Percentiles rank a stretch among this genome's conserved stretches.
Evolutionary conservation across 73 alveolate genomes (phyloP).

Genomic region (Tetrahymena elliotti): DNA sequence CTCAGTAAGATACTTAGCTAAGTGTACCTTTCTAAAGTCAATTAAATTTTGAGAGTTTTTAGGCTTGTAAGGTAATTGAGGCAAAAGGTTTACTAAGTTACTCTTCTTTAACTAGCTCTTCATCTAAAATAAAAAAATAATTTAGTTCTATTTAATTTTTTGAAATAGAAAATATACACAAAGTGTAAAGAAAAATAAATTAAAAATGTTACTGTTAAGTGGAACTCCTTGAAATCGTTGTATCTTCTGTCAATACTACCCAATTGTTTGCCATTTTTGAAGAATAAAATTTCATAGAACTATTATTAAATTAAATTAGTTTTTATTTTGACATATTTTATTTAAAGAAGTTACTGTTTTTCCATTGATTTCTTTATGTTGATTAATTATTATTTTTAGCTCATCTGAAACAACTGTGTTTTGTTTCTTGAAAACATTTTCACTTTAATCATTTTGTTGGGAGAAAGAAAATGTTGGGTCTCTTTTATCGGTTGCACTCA

Average conservation of each 20-base stretch:
- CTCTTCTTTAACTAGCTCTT: neutral
- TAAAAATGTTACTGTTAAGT: neutral
- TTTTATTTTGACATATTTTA: neutral
- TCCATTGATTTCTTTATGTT: neutral
- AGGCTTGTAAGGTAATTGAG: neutral
- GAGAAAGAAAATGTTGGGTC: neutral
- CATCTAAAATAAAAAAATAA: neutral
- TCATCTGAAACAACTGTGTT: neutral
- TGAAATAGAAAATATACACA: neutral
- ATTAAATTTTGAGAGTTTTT: neutral
- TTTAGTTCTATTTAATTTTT: neutral
- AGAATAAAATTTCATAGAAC: neutral
- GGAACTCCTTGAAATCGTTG: neutral
- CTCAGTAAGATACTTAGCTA: neutral
- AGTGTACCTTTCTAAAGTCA: neutral
- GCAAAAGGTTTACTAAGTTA: neutral
- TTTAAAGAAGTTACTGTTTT: neutral
- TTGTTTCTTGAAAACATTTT: neutral
- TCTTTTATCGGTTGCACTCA: neutral
- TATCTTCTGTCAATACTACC: neutral
- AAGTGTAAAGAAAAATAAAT: neutral
- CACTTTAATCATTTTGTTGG: neutral
- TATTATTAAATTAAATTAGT: neutral
- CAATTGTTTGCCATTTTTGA: neutral
- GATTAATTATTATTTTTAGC: neutral